Conservation (phyloP, 805 yeast genomes). For the Alloascoidea africana region DNA sequence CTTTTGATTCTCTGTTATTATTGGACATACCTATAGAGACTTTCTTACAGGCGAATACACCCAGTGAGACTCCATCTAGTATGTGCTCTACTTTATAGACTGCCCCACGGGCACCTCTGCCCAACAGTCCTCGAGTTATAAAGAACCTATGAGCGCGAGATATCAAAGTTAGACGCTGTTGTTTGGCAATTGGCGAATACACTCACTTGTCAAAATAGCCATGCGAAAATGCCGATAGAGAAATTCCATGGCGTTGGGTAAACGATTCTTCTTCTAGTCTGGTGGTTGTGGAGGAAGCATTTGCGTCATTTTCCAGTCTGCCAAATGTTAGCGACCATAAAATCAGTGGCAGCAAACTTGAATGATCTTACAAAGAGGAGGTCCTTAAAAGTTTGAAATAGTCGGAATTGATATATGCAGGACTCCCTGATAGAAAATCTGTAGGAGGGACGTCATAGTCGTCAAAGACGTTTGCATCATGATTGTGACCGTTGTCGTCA, state of each 20-base stretch:
- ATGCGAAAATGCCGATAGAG: conserved; percentile 52
- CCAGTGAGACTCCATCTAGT: conserved; percentile 56
- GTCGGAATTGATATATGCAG: no score
- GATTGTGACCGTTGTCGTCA: background rate
- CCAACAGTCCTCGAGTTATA: conserved; percentile 40
- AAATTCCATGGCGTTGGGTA: no score
- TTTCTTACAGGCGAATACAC: conserved; percentile 72
- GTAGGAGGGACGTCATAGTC: background rate
- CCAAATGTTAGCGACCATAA: no score
- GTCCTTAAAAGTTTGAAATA: background rate
- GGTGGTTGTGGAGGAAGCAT: no score
- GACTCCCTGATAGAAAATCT: background rate
- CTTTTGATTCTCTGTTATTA: background rate
- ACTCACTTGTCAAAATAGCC: conserved; percentile 55
- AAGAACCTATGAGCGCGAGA: conserved; percentile 29
- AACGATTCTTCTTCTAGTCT: no score
- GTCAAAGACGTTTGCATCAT: background rate
- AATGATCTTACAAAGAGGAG: conserved; percentile 1
- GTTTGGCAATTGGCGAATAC: no score
- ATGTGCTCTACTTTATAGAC: conserved; percentile 76
- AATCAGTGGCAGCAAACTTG: conserved; percentile 6
- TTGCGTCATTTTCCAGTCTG: no score
- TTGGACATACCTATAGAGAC: conserved; percentile 52
- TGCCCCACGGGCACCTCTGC: conserved; percentile 75
- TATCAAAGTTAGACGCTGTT: background rate